Evolutionary conservation across 345 rosid species (phyloP), one percentile per base, ranked within the genome.

Genomic region (Euphorbia tirucalli): DNA sequence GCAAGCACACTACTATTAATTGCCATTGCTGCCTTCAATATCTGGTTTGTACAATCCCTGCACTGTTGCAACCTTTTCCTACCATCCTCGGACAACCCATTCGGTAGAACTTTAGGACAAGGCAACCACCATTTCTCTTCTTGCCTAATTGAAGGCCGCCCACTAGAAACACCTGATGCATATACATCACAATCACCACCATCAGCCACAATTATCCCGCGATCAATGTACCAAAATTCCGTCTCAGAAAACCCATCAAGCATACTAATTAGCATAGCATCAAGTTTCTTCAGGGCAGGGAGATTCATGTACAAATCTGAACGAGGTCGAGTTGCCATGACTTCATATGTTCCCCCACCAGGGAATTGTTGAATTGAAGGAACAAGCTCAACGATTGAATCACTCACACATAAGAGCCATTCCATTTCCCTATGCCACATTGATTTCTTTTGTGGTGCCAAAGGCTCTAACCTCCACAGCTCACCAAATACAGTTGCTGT

Each of bases 401-500:
- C 94, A n/a, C 96, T 87, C 28, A 96, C 98, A 49, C 92, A 88
- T 71, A 92, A 83, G 9, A 96, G 83, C 96, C 99, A 96, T n/a
- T 93, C 95, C 87, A 96, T 81, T 83, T 96, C 99, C 73, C 97
- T 85, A 46, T 71, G 76, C 99, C 99, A 96, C 97, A 92, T 93
- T 16, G 88, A 78, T 86, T 88, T 93, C 89, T 87, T 96, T 68
- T 77, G 96, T 0, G 85, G 79, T 6, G 91, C 90, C 75, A 96
- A 72, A 48, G 99, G 99, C 79, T 91, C 97, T 61, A 96, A 86
- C 87, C 98, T 85, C 99, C 98, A 96, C 11, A 93, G 75, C 83
- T 89, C 93, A 11, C 98, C 98, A 78, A 96, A 96, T 66, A 93
- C 98, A 32, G 98, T 86, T 7, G 99, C 99, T 96, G 89, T 70